A percentile compares a stretch with the other conserved stretches of the same genome.
These are phyloP conservation scores for Ceratobasidium sp. DNA, from an alignment of 1,284 basidiomycete genomes.

Conservation along the genomic window DNA sequence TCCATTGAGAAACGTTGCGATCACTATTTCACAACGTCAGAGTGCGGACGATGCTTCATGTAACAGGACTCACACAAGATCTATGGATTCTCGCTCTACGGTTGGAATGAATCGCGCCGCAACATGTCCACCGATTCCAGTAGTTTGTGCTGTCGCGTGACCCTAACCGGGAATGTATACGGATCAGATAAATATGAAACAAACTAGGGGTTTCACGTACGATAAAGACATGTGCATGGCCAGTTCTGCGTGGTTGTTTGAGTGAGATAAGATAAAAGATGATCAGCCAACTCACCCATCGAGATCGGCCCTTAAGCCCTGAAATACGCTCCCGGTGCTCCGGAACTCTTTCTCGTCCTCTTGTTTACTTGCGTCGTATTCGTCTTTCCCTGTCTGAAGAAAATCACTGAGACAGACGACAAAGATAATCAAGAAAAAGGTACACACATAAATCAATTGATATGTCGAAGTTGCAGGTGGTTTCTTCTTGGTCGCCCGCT, in stretches of 20 bases:
- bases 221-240: constrained; percentile 80
- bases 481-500: constrained; percentile 95
- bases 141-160: constrained; percentile 89
- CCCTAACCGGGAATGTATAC: constrained; percentile 60
- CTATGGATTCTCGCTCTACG: constrained; percentile 95
- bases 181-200: neutral
- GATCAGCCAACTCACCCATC: constrained; percentile 66
- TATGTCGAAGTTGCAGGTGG: constrained; percentile 83
- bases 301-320: constrained; percentile 84
- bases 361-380: constrained; percentile 80
- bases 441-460: constrained; percentile 84
- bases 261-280: neutral
- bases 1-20: constrained; percentile 79
- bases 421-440: neutral
- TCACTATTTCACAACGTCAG: constrained; percentile 62
- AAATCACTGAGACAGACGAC: neutral
- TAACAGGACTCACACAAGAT: constrained; percentile 73
- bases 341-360: constrained; percentile 70
- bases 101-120: constrained; percentile 95
- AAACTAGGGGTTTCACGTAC: constrained; percentile 57
- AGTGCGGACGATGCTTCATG: constrained; percentile 53
- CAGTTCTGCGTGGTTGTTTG: constrained; percentile 58
- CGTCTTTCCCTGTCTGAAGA: constrained; percentile 83
- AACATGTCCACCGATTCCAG: constrained; percentile 92
- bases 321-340: constrained; percentile 81